These are phyloP conservation scores for Plasmodium vinckei DNA, from an alignment of 169 alveolate species.

Conservation along the genomic window DNA sequence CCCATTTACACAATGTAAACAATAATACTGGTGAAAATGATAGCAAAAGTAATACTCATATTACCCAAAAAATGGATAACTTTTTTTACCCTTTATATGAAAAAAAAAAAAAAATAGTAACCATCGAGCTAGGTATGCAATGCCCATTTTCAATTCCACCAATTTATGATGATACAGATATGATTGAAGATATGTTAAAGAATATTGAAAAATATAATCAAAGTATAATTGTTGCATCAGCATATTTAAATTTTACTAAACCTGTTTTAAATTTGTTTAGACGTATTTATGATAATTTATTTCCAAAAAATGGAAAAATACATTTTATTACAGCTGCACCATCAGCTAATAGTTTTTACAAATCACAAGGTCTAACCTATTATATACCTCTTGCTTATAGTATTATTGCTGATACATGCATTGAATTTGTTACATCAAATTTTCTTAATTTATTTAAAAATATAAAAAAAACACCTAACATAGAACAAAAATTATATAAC, in stretches of 20 bases:
- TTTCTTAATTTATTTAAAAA: conserved; percentile 28
- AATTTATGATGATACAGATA: conserved; percentile 79
- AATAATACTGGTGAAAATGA: not conserved
- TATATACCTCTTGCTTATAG: conserved; percentile 54
- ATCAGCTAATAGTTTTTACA: conserved; percentile 82
- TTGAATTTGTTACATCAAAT: conserved; percentile 65
- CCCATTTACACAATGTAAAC: not conserved
- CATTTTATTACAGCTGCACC: conserved; percentile 85
- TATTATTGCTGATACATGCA: conserved; percentile 44
- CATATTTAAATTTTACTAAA: conserved; percentile 85
- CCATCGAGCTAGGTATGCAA: conserved; percentile 76
- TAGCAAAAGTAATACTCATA: not conserved
- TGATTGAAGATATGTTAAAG: conserved; percentile 78
- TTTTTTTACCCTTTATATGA: conserved; percentile 52
- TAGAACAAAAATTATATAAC: conserved; percentile 6
- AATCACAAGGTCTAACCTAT: conserved; percentile 72
- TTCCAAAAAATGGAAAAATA: conserved; percentile 48
- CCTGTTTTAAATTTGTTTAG: conserved; percentile 74
- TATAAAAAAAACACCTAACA: conserved; percentile 8
- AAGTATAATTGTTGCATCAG: conserved; percentile 82
- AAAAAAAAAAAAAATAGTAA: conserved; percentile 32
- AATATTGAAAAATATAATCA: conserved; percentile 75
- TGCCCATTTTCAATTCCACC: conserved; percentile 84
- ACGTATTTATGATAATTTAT: conserved; percentile 65
- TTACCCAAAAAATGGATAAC: not conserved